phyloP scores from a whole-genome alignment of 1,139 yeast species.

The Nakaseomyces bracarensis region DNA sequence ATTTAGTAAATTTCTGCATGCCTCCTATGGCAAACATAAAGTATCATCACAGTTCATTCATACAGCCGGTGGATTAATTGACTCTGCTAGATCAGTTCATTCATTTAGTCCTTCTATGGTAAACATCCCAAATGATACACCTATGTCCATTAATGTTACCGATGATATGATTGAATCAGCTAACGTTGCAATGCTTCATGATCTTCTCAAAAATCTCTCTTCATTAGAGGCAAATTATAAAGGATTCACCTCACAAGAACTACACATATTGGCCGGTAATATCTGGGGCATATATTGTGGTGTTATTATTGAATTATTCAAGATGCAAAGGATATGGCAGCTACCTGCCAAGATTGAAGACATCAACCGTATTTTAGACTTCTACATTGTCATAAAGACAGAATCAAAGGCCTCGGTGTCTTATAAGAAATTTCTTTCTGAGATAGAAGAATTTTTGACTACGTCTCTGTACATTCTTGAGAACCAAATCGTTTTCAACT shows the following conservation, averaged over 20 bases:
- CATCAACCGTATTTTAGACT: conserved; percentile 32
- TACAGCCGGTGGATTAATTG: conserved; percentile 20
- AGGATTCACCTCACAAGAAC: conserved; percentile 25
- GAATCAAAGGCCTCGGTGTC: conserved; percentile 17
- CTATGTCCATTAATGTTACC: conserved; percentile 11
- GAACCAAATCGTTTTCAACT: conserved; percentile 27
- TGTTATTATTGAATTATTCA: conserved; percentile 26
- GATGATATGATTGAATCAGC: conserved; percentile 18
- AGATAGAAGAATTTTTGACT: conserved; percentile 39
- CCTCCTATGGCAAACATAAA: conserved; percentile 28
- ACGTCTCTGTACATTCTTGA: conserved; percentile 39
- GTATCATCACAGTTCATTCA: conserved; percentile 13
- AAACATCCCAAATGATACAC: conserved; percentile 5
- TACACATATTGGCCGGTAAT: conserved; percentile 27
- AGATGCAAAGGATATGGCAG: conserved; percentile 28
- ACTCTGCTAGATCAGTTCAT: conserved; percentile 25
- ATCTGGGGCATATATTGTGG: conserved; percentile 31
- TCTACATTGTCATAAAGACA: conserved; percentile 22
- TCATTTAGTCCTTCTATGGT: conserved; percentile 21
- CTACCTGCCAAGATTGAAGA: conserved; percentile 34
- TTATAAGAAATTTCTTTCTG: conserved; percentile 32
- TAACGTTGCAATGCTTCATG: conserved; percentile 26
- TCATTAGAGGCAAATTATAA: conserved; percentile 29
- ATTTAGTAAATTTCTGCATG: conserved; percentile 28
- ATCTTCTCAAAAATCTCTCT: conserved; percentile 28